Base-by-base conservation (phyloP, 768 basidiomycete species). In the Boletus subcaerulescens region DNA sequence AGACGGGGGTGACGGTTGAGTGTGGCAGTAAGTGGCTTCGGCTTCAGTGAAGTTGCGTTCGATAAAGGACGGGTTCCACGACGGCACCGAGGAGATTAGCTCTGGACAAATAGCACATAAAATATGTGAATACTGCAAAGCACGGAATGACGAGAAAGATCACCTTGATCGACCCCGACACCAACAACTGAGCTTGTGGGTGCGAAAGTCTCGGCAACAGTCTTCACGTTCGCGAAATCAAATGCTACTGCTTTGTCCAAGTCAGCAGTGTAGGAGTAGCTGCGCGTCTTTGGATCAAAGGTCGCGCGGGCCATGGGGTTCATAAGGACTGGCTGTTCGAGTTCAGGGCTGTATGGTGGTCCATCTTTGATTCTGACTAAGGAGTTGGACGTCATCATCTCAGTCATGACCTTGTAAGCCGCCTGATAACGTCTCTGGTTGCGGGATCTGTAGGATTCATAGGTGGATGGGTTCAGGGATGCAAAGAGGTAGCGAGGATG, bases 311-410 rank as follows among this genome's bases (percentile, higher is more conserved):
- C 95, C 71, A 93, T 75, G 0, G 96, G 91, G 80, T 98, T 98
- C 68, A 98, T 78, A 39, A 98, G 80, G 39, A 97, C 91, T 31
- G 85, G 80, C 47, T 78, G 80, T 73, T 98, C 97, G 59, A 96
- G 80, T 57, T 98, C 95, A 48, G 81, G 79, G 45, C 80, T 74
- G 75, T 93, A 98, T 17, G 95, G 94, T 20, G 95, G 92, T 33
- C 83, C 80, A 26, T 96, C 95, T 78, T 98, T 97, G 80, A 98
- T 85, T 77, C 89, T 89, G 65, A 98, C 94, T 41, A 98, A 80
- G 24, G 87, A 86, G 73, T 96, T 93, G 71, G 83, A 85, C 71
- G 90, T 93, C 89, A 98, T 91, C 85, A 96, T 93, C 65, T 92
- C 88, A 55, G 90, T 93, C 92, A 96, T 93, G 12, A 86, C 85